Conservation (phyloP, 164 flowering plant genomes). For the Cinnamomum micranthum region DNA sequence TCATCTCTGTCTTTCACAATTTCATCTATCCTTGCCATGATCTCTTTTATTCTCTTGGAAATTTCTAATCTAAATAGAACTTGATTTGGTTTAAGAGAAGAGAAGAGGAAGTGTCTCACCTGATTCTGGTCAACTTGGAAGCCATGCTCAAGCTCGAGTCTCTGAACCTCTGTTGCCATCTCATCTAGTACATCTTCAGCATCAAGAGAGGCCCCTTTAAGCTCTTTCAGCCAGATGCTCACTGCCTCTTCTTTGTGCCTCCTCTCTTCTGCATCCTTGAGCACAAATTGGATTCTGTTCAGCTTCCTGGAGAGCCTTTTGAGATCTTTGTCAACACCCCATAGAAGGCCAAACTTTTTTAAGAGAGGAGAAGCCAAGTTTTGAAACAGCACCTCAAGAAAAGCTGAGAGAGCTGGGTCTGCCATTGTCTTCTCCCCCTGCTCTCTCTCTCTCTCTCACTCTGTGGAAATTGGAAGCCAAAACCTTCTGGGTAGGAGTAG, state of each 20-base stretch:
- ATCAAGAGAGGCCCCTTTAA: conserved; percentile 4
- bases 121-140: no score
- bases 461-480: no score
- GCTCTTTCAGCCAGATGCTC: neutral
- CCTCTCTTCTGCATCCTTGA: conserved; percentile 4
- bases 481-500: no score
- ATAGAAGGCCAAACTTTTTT: neutral
- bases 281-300: neutral
- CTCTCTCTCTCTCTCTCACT: no score
- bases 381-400: no score
- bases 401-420: no score
- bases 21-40: neutral
- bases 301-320: neutral
- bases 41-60: neutral
- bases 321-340: neutral
- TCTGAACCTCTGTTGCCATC: neutral
- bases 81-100: neutral
- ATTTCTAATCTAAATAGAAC: no score
- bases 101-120: neutral
- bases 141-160: neutral
- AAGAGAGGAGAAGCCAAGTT: no score
- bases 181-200: conserved; percentile 12
- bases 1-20: neutral
- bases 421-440: no score
- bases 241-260: neutral